Conservation (phyloP, 2,329 filamentous ascomycete species). For the Colletotrichum sp. region DNA sequence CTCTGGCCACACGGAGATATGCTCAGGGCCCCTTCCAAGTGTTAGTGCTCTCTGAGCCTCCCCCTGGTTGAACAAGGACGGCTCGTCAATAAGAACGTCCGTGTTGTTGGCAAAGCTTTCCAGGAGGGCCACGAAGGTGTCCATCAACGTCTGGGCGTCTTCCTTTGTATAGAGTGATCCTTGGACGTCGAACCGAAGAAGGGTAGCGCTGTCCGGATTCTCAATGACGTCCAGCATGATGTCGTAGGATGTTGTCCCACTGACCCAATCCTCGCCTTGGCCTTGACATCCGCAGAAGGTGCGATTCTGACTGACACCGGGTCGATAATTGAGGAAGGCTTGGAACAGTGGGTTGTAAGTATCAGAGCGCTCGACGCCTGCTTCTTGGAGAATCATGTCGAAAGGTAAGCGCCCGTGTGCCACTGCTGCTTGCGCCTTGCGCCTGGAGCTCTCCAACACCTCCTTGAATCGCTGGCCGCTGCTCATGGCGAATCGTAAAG, state of each 20-base stretch:
- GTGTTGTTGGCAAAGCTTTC: neutral
- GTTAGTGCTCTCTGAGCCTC: neutral
- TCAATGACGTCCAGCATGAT: neutral
- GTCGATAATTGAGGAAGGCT: conserved; percentile 37
- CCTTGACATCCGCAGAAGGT: neutral
- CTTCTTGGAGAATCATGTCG: conserved; percentile 48
- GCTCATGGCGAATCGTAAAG: conserved; percentile 41
- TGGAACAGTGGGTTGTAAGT: conserved; percentile 54
- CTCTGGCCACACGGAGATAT: neutral
- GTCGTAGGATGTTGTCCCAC: neutral
- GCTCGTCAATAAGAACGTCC: neutral
- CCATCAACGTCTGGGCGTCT: neutral
- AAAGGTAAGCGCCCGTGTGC: conserved; percentile 51
- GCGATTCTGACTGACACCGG: conserved; percentile 13
- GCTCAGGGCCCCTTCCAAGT: neutral
- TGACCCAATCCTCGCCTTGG: neutral
- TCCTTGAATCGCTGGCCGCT: neutral
- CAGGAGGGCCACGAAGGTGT: neutral
- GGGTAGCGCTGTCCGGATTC: neutral
- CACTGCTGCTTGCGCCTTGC: conserved; percentile 37
- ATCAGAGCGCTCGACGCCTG: conserved; percentile 43
- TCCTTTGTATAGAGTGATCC: neutral
- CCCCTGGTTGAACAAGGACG: neutral
- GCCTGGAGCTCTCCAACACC: neutral
- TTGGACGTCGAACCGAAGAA: neutral